A percentile compares a stretch with the other conserved stretches of the same genome.
phyloP scores from a whole-genome alignment of 1,284 basidiomycete genomes.

The Trichosporon ovoides region DNA sequence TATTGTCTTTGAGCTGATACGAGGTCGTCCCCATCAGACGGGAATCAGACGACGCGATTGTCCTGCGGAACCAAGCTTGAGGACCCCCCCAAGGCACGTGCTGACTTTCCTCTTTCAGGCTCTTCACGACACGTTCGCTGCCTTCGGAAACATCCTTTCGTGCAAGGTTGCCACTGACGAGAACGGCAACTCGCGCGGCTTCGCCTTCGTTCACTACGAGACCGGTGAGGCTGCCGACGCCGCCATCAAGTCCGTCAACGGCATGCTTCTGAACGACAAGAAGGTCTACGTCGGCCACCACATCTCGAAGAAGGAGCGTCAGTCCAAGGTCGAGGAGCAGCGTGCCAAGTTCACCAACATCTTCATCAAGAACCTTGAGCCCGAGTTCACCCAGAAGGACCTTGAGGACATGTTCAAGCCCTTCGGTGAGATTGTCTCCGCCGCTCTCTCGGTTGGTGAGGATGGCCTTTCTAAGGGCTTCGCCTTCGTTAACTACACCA shows the following conservation, averaged over 20 bases:
- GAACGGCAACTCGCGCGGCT: slow-evolving; percentile 86
- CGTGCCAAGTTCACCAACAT: slow-evolving; percentile 96
- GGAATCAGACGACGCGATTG: not conserved
- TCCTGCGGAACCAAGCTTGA: too few species aligned
- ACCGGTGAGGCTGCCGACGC: slow-evolving; percentile 92
- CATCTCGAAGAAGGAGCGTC: slow-evolving; percentile 95
- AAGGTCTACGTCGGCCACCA: slow-evolving; percentile 98
- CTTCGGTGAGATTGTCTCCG: slow-evolving; percentile 85
- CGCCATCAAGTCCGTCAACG: slow-evolving; percentile 97
- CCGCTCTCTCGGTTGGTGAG: slow-evolving; percentile 73
- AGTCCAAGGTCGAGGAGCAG: slow-evolving; percentile 97
- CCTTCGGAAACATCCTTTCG: slow-evolving; percentile 97
- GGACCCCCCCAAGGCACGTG: slow-evolving; percentile 1
- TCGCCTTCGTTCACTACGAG: slow-evolving; percentile 81
- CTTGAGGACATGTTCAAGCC: slow-evolving; percentile 76
- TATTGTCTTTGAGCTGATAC: too few species aligned
- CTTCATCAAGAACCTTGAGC: slow-evolving; percentile 95
- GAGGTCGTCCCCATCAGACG: too few species aligned
- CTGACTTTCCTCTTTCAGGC: slow-evolving; percentile 58
- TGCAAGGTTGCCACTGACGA: slow-evolving; percentile 99
- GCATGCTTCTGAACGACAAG: slow-evolving; percentile 98
- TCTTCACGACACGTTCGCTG: slow-evolving; percentile 98
- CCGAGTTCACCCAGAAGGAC: slow-evolving; percentile 75
- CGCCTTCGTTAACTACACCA: slow-evolving; percentile 95
- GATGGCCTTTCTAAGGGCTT: slow-evolving; percentile 87